Conservation (phyloP, 805 yeast genomes). For the Saturnispora saitoi region DNA sequence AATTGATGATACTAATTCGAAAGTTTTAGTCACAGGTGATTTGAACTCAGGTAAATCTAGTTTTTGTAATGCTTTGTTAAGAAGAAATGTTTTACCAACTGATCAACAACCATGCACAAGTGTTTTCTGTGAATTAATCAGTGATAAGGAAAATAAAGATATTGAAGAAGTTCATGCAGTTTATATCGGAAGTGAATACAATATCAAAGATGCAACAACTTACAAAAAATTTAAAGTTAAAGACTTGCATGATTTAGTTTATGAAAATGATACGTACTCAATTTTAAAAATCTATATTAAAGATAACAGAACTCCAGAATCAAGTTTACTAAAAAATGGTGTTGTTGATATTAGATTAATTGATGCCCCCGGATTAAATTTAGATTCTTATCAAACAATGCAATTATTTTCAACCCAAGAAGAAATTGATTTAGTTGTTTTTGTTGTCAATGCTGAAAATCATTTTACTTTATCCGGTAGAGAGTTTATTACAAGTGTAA, state of each 20-base stretch:
- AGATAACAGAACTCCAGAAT: slow-evolving; percentile 59
- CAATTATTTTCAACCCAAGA: slow-evolving; percentile 94
- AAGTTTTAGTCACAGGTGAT: slow-evolving; percentile 95
- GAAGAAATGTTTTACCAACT: slow-evolving; percentile 75
- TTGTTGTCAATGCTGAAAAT: slow-evolving; percentile 93
- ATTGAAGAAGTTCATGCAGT: slow-evolving; percentile 93
- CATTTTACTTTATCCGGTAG: slow-evolving; percentile 91
- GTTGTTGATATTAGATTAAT: slow-evolving; percentile 85
- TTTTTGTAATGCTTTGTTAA: slow-evolving; percentile 81
- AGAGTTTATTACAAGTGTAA: slow-evolving; percentile 85
- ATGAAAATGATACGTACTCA: slow-evolving; percentile 60
- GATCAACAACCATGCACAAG: slow-evolving; percentile 98
- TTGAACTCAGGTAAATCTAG: slow-evolving; percentile 94
- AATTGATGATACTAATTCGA: slow-evolving; percentile 84
- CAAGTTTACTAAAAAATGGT: slow-evolving; percentile 76
- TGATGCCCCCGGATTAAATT: slow-evolving; percentile 95
- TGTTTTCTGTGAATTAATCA: slow-evolving; percentile 91
- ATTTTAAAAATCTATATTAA: slow-evolving; percentile 74
- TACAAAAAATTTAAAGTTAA: slow-evolving; percentile 47
- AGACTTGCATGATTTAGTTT: slow-evolving; percentile 61
- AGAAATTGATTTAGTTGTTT: slow-evolving; percentile 91
- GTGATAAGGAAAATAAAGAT: slow-evolving; percentile 64
- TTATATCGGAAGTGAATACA: slow-evolving; percentile 44
- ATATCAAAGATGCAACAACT: slow-evolving; percentile 52
- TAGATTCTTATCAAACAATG: slow-evolving; percentile 89